Evolutionary conservation across 176 grass and related monocot species (phyloP).

Genomic region (Bromus sterilis): DNA sequence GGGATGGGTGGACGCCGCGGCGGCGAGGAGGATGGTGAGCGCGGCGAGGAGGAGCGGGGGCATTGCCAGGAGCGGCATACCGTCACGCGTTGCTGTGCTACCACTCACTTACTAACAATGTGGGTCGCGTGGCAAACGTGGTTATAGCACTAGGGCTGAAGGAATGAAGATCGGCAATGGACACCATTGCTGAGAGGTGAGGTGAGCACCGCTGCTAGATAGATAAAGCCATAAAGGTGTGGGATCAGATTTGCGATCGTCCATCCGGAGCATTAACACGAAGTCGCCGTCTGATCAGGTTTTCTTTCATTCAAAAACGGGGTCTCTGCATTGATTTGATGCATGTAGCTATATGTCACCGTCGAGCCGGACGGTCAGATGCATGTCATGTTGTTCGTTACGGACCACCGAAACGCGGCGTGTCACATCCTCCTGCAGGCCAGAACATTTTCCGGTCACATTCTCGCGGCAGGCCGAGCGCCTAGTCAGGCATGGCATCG

Average conservation of each 20-base stretch:
- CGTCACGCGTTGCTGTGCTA: not conserved
- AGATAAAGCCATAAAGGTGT: no score
- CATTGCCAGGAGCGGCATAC: not conserved
- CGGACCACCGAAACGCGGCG: not conserved
- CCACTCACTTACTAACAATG: not conserved
- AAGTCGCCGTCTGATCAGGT: not conserved
- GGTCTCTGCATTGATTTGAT: not conserved
- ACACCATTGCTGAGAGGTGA: not conserved
- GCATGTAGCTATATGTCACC: no score
- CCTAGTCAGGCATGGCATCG: not conserved
- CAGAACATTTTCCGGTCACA: not conserved
- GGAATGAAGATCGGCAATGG: no score
- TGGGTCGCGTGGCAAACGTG: not conserved
- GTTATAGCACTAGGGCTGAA: no score
- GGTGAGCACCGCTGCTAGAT: not conserved
- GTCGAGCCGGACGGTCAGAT: not conserved
- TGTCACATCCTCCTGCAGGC: not conserved
- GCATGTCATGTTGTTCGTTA: not conserved
- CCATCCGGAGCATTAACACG: no score
- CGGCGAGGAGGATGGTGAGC: not conserved
- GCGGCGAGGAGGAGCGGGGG: slow-evolving; percentile 8
- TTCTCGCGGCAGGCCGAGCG: not conserved
- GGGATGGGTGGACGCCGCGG: not conserved
- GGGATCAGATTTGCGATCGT: no score
- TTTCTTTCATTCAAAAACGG: not conserved